Evolutionary conservation across 768 basidiomycete genomes (phyloP).

Genomic region (Suillus ampliporus): DNA sequence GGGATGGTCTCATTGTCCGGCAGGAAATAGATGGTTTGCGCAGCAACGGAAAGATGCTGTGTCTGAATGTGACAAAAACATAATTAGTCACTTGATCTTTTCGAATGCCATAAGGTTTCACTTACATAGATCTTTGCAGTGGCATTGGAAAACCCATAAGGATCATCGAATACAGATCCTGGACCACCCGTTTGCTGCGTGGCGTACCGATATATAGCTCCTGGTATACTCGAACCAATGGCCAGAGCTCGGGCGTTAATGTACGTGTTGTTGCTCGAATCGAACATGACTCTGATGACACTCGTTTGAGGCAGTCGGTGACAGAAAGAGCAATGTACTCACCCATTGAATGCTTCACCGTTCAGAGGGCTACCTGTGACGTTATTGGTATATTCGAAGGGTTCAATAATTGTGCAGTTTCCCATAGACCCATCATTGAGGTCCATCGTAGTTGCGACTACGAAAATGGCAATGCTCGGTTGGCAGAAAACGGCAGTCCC

Average conservation of each 20-base stretch:
- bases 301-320: slow-evolving; percentile 1
- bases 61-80: slow-evolving; percentile 43
- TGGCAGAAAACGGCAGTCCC: slow-evolving; percentile 62
- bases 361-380: slow-evolving; percentile 52
- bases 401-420: slow-evolving; percentile 38
- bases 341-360: slow-evolving; percentile 68
- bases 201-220: slow-evolving; percentile 63
- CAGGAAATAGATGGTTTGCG: slow-evolving; percentile 66
- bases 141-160: slow-evolving; percentile 57
- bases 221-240: slow-evolving; percentile 58
- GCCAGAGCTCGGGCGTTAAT: slow-evolving; percentile 56
- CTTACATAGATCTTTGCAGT: slow-evolving; percentile 47
- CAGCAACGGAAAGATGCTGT: slow-evolving; percentile 60
- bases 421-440: slow-evolving; percentile 50
- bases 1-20: slow-evolving; percentile 41
- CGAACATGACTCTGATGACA: slow-evolving; percentile 46
- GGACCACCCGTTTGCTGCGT: slow-evolving; percentile 45
- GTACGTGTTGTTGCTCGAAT: slow-evolving; percentile 46
- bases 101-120: not conserved
- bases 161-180: slow-evolving; percentile 51
- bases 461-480: slow-evolving; percentile 52
- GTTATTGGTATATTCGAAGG: slow-evolving; percentile 50
- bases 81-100: not conserved
- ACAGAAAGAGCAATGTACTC: slow-evolving; percentile 19
- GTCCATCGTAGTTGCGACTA: slow-evolving; percentile 49